Base-by-base conservation (phyloP, 768 basidiomycete species). In the Trichaptum fuscoviolaceum region DNA sequence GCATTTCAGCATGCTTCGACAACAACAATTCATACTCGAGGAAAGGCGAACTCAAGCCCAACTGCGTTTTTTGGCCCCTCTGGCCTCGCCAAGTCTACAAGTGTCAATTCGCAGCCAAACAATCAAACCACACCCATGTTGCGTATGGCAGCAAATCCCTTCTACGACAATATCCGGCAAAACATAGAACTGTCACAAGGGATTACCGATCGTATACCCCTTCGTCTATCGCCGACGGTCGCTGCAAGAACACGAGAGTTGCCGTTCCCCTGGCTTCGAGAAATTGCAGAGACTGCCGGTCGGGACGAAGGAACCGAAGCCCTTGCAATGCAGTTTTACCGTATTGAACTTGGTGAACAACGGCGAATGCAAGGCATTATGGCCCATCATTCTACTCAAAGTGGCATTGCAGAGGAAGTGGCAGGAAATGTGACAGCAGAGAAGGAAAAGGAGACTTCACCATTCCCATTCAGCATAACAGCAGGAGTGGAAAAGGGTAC, bases 401-500 rank as follows among this genome's bases (percentile, higher is more conserved):
- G 80, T 57, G 76, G 76, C 27, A 66, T 71, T 20, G 70, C 75
- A 17, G 65, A 73, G 30, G 42, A 15, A 52, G 15, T 20, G 20
- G 20, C 65, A n/a, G 59, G 30, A 24, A 58, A 64, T 65, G n/a
- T 12, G 20, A 9, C 24, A 5, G 42, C 67, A 35, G 65, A 64
- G n/a, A 74, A 64, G 35, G 66, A 61, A 68, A 71, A 63, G 63
- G 66, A 63, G 9, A 66, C 63, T 26, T 64, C 61, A 15, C 69
- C 65, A 65, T 96, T 90, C 74, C 95, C 95, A 8, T 97, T 90
- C 75, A 93, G 92, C 64, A 99, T 99, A 68, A 96, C 93, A 0
- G 96, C 96, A 7, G 96, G 93, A 1, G 87, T 99, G 10, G 96
- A 99, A 77, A 92, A 96, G 73, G 96, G 96, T 9, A 82, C 87